Percentiles rank a stretch among this genome's conserved stretches.
These are phyloP conservation scores for Hemileccinum impolitum DNA, from an alignment of 768 basidiomycete species.

Conservation along the genomic window DNA sequence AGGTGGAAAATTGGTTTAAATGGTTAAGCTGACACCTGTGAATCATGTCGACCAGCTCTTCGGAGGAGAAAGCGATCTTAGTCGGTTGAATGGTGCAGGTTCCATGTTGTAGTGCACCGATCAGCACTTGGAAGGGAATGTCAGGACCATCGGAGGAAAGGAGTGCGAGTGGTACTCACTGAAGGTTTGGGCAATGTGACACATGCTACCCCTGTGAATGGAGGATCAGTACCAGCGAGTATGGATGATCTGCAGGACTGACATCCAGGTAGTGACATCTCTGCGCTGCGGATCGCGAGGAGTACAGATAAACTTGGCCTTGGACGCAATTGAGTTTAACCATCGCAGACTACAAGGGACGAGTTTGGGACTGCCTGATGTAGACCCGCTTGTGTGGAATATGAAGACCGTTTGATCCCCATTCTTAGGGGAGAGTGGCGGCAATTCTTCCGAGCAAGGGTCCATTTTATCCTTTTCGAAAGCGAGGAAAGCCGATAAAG, in stretches of 20 bases:
- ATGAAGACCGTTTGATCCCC: conserved; percentile 54
- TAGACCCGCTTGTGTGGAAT: conserved; percentile 81
- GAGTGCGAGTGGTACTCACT: conserved; percentile 44
- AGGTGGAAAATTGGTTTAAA: conserved; percentile 70
- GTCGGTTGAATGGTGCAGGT: conserved; percentile 72
- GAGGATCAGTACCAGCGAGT: conserved; percentile 32
- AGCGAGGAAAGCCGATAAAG: conserved; percentile 48
- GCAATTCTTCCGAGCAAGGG: conserved; percentile 37
- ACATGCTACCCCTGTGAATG: conserved; percentile 70
- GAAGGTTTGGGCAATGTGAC: conserved; percentile 75
- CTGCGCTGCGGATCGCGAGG: conserved; percentile 50
- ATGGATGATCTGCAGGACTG: conserved; percentile 31
- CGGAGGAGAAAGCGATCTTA: conserved; percentile 57
- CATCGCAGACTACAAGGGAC: conserved; percentile 69
- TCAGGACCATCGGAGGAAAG: conserved; percentile 22
- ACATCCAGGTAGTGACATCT: conserved; percentile 76
- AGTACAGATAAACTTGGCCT: conserved; percentile 50
- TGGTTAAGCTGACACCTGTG: conserved; percentile 64
- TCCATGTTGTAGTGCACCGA: conserved; percentile 70
- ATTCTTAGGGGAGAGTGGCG: conserved; percentile 36
- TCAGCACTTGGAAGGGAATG: conserved; percentile 43
- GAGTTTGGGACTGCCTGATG: conserved; percentile 80
- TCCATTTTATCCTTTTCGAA: conserved; percentile 39
- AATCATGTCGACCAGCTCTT: conserved; percentile 73
- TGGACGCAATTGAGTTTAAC: conserved; percentile 59